phyloP scores from a whole-genome alignment of 2,329 filamentous ascomycete genomes.

The Didymella keratinophila region DNA sequence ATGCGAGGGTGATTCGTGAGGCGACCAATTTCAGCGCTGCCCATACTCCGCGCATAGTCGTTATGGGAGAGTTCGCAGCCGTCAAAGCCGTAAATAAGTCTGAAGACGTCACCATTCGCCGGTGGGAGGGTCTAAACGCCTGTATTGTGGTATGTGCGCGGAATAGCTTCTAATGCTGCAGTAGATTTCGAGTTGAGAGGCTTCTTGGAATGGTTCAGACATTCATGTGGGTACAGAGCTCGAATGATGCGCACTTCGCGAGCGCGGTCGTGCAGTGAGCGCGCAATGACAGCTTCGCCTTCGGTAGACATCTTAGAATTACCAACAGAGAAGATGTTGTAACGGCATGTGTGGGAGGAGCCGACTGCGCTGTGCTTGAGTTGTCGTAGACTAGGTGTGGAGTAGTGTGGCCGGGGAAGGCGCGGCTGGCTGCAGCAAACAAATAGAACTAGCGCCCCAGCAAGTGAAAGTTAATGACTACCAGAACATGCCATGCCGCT shows the following conservation, averaged over 20 bases:
- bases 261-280: neutral
- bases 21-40: constrained; percentile 22
- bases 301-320: neutral
- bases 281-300: neutral
- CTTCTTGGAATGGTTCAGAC: neutral
- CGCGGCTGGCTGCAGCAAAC: constrained; percentile 1
- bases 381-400: neutral
- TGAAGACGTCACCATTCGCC: constrained; percentile 13
- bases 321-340: neutral
- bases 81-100: constrained; percentile 23
- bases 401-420: neutral
- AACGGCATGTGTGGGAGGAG: neutral
- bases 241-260: constrained; percentile 2
- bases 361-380: neutral
- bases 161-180: neutral
- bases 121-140: constrained; percentile 28
- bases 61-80: constrained; percentile 18
- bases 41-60: constrained; percentile 17
- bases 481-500: neutral
- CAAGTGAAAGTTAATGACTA: constrained; percentile 2
- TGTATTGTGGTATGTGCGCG: constrained; percentile 21
- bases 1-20: constrained; percentile 5
- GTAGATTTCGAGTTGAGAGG: neutral
- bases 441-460: neutral
- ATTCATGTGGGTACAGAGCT: neutral